phyloP scores from a whole-genome alignment of 2,329 filamentous ascomycete species.

The Dothideomycetidae sp. region DNA sequence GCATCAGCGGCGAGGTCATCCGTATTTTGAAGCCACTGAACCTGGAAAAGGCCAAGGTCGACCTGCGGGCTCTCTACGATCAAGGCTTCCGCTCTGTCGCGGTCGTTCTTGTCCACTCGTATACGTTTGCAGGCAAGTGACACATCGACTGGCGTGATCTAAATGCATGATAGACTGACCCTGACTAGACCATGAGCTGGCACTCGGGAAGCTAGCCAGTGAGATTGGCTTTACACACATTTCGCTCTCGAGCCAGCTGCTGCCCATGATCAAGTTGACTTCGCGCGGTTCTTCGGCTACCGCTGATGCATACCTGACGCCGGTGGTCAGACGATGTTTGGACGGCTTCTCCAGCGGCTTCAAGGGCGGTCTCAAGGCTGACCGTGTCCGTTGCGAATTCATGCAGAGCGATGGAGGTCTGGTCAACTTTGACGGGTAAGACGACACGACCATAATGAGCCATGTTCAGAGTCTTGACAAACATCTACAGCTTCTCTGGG shows the following conservation, averaged over 20 bases:
- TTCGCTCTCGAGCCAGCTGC: slow-evolving; percentile 17
- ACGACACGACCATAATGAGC: not conserved
- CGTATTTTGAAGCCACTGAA: slow-evolving; percentile 17
- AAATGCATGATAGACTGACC: no score
- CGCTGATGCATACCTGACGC: slow-evolving; percentile 12
- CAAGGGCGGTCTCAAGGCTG: slow-evolving; percentile 13
- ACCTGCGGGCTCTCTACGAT: slow-evolving; percentile 17
- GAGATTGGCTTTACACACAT: slow-evolving; percentile 19
- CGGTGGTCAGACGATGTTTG: slow-evolving; percentile 15
- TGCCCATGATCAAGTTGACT: slow-evolving; percentile 12
- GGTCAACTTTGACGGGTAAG: slow-evolving; percentile 47
- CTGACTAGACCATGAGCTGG: slow-evolving; percentile 19
- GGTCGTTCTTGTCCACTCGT: slow-evolving; percentile 22
- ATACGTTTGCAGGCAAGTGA: slow-evolving; percentile 17
- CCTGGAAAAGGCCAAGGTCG: slow-evolving; percentile 4
- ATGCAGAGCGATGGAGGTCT: slow-evolving; percentile 69
- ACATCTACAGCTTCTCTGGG: slow-evolving; percentile 46
- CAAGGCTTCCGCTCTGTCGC: slow-evolving; percentile 24
- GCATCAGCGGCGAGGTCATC: slow-evolving; percentile 18
- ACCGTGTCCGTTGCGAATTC: slow-evolving; percentile 62
- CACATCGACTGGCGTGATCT: not conserved
- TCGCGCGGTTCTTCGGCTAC: slow-evolving; percentile 10
- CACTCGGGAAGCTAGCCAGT: slow-evolving; percentile 17
- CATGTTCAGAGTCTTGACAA: not conserved
- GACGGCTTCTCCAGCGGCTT: slow-evolving; percentile 19